Conservation (phyloP, 2,329 filamentous ascomycete species). For the Botrytis pseudocinerea region DNA sequence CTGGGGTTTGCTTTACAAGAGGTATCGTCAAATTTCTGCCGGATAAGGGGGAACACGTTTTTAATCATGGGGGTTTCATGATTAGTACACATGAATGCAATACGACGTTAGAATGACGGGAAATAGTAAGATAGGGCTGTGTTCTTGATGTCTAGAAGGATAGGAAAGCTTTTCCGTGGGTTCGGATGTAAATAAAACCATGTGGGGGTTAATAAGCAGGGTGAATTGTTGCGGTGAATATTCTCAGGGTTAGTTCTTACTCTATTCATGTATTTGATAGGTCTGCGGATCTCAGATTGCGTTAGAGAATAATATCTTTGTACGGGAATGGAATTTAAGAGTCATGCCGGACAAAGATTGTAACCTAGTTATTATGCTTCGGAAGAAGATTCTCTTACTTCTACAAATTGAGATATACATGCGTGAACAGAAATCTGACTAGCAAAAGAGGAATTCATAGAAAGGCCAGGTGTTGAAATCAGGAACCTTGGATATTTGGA, state of each 20-base stretch:
- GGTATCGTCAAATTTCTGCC: background rate
- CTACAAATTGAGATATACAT: background rate
- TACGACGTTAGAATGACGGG: background rate
- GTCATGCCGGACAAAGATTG: constrained; percentile 1
- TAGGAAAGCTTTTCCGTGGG: background rate
- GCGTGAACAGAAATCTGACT: background rate
- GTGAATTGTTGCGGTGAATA: constrained; percentile 9
- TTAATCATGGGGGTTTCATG: constrained; percentile 1
- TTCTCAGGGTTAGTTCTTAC: constrained; percentile 2
- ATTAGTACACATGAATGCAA: background rate
- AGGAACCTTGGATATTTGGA: background rate
- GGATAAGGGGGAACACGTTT: constrained; percentile 1
- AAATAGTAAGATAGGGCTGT: constrained; percentile 7
- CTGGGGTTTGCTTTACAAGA: too few species aligned
- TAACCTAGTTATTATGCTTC: background rate
- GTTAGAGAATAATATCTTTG: background rate
- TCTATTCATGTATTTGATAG: background rate
- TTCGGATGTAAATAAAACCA: background rate
- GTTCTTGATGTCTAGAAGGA: background rate
- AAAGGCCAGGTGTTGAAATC: too few species aligned
- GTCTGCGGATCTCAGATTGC: background rate
- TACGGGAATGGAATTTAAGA: background rate
- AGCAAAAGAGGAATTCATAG: background rate
- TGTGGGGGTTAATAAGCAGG: constrained; percentile 3
- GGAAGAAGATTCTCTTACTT: background rate